A percentile compares a stretch with the other conserved stretches of the same genome.
These are phyloP conservation scores for Schoenoplectus triqueter DNA, from an alignment of 202 grass and related monocot genomes.

Conservation along the genomic window DNA sequence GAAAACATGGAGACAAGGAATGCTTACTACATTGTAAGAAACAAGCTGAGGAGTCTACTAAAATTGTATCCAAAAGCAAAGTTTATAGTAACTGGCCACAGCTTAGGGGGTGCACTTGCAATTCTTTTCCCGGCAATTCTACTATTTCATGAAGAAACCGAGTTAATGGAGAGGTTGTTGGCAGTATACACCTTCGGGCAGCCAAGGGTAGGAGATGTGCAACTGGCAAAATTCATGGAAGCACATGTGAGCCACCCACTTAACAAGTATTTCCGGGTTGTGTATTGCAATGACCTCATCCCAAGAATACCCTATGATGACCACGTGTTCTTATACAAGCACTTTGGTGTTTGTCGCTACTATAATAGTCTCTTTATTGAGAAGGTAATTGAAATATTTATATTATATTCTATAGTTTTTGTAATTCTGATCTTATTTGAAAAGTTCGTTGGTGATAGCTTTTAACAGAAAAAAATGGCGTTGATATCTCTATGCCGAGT, in stretches of 20 bases:
- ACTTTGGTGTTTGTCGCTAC: slow-evolving; percentile 66
- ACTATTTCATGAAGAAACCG: slow-evolving; percentile 61
- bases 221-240: slow-evolving; percentile 65
- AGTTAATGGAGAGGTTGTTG: slow-evolving; percentile 50
- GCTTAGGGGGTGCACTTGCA: slow-evolving; percentile 76
- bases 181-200: slow-evolving; percentile 76
- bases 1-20: slow-evolving; percentile 11
- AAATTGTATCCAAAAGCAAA: slow-evolving; percentile 51
- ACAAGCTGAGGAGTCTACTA: slow-evolving; percentile 52
- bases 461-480: background rate
- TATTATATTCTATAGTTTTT: background rate
- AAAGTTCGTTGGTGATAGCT: background rate
- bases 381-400: slow-evolving; percentile 49
- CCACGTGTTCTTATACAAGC: slow-evolving; percentile 52
- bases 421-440: background rate
- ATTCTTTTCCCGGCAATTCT: slow-evolving; percentile 60
- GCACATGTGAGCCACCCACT: slow-evolving; percentile 47
- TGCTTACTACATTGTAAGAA: slow-evolving; percentile 84
- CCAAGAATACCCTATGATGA: slow-evolving; percentile 55
- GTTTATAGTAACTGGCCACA: slow-evolving; percentile 74
- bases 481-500: background rate
- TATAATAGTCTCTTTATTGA: slow-evolving; percentile 59
- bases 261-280: slow-evolving; percentile 57
- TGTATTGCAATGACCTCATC: slow-evolving; percentile 58
- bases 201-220: slow-evolving; percentile 73